Evolutionary conservation across 1,139 yeast genomes (phyloP), one percentile per base, ranked within the genome.

Genomic region (Suhomyces chickasaworum): DNA sequence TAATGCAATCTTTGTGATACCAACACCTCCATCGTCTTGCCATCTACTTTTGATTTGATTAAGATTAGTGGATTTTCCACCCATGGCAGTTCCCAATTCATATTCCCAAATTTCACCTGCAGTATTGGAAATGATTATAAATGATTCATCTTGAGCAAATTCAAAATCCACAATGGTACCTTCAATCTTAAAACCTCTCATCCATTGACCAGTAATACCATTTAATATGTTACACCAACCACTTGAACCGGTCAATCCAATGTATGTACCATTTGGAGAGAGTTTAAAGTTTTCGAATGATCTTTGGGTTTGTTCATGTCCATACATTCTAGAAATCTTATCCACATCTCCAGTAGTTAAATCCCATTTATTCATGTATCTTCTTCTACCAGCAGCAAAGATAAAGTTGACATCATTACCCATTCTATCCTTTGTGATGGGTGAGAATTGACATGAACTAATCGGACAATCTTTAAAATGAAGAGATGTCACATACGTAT

Each of bases 91-190:
- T 3, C 66, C 67, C 46, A 86, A 65, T 51, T 80, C 80, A 70
- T 89, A 95, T 57, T 90, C 97, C 95, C 96, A 91, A 2, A 93
- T 80, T 52, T 89, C 95, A 36, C 98, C 98, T n/a, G 81, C 78
- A 0, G 84, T 75, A 60, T 87, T 91, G 17, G 84, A 80, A 21
- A 88, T 83, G 13, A 87, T 66, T 20, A 88, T 63, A 16, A 75
- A 62, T 1, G 75, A 65, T 48, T 83, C 84, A 46, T 85, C 84
- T 22, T 56, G 56, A 29, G 79, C 60, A 77, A 91, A 88, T 39
- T 83, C 95, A 58, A 91, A 81, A 64, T 93, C 99, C 32, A 86
- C 78, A 27, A 84, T 67, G 1, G 84, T 83, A 4, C 96, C 97
- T 64, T 93, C 97, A 30, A 90, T 78, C 63, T 93, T 93, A 60